phyloP scores from a whole-genome alignment of 805 yeast genomes.

The Zygosaccharomyces gambellarensis region DNA sequence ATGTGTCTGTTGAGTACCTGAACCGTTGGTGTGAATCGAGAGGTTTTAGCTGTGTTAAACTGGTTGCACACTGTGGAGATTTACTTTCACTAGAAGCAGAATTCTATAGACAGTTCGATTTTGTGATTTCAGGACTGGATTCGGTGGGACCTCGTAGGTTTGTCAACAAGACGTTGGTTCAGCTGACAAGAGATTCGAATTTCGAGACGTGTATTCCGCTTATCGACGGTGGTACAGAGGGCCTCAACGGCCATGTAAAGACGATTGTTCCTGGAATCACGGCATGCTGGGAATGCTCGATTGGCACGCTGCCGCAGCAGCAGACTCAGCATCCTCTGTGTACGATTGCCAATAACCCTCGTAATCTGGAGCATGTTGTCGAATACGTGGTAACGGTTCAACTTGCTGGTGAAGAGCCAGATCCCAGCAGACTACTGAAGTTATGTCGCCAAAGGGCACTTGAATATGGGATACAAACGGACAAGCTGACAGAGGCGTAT shows the following conservation, averaged over 20 bases:
- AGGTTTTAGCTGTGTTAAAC: constrained; percentile 33
- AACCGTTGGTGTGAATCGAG: constrained; percentile 35
- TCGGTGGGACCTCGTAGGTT: constrained; percentile 86
- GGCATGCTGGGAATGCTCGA: constrained; percentile 90
- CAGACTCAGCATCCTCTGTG: constrained; percentile 72
- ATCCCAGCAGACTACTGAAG: constrained; percentile 53
- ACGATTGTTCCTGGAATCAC: constrained; percentile 79
- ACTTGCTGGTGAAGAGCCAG: constrained; percentile 73
- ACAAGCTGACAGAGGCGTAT: constrained; percentile 63
- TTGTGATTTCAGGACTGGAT: constrained; percentile 84
- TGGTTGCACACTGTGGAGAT: constrained; percentile 58
- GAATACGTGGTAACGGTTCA: constrained; percentile 80
- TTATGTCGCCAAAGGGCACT: constrained; percentile 56
- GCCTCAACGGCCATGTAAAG: constrained; percentile 86
- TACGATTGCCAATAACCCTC: constrained; percentile 91
- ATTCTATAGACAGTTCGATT: constrained; percentile 62
- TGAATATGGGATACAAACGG: constrained; percentile 53
- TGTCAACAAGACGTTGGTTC: constrained; percentile 68
- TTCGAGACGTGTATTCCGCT: constrained; percentile 54
- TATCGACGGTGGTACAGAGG: constrained; percentile 95
- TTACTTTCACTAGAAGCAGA: constrained; percentile 59
- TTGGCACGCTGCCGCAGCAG: constrained; percentile 59
- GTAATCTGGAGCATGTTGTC: constrained; percentile 89
- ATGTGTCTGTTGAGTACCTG: constrained; percentile 66
- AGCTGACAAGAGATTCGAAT: constrained; percentile 52